Evolutionary conservation across 768 basidiomycete genomes (phyloP), one percentile per base, ranked within the genome.

Genomic region (Rhizopogon vesiculosus): DNA sequence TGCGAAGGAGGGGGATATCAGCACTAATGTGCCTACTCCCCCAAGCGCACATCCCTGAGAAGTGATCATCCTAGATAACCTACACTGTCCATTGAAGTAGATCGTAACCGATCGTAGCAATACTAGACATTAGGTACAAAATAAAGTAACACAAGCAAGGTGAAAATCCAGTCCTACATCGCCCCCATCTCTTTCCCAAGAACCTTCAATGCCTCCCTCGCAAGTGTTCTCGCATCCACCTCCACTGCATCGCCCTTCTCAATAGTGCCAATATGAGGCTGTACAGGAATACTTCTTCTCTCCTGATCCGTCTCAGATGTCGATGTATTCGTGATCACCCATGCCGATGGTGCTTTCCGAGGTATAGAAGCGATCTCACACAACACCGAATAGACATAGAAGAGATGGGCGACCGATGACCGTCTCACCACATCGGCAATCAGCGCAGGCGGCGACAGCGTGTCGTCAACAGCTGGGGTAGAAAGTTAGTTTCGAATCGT

Each of bases 341-440:
- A 93, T 10, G 83, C 79, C 2, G 80, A 76, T 0, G 93, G 89
- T 12, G 84, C 76, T 61, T 78, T 82, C 29, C 85, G 76, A 0
- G 88, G 83, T 54, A 87, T 80, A 2, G 91, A 84, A 7, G 82
- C 86, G 45, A 96, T 86, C 62, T 93, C 86, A 61, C 89, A 88
- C 4, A 97, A 69, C 2, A 89, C 72, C 0, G 83, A 74, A 64
- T 95, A 95, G 56, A 96, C 86, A 65, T 93, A 86, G 78, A 96
- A 96, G 10, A 98, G 73, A 63, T 96, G 94, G 0, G 89, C 93
- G 15, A 84, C 78, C 0, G 83, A 69, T 1, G 94, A 94, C 1
- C 89, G 83, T 60, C 82, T 83, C 12, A 88, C 82, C 0, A 87
- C 82, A 56, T 92, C 85, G 0, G 85, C 76, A 19, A 95, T 77